Evolutionary conservation across 192 early-diverging fungal species (phyloP), one percentile per base, ranked within the genome.

Genomic region (Podila epigama): DNA sequence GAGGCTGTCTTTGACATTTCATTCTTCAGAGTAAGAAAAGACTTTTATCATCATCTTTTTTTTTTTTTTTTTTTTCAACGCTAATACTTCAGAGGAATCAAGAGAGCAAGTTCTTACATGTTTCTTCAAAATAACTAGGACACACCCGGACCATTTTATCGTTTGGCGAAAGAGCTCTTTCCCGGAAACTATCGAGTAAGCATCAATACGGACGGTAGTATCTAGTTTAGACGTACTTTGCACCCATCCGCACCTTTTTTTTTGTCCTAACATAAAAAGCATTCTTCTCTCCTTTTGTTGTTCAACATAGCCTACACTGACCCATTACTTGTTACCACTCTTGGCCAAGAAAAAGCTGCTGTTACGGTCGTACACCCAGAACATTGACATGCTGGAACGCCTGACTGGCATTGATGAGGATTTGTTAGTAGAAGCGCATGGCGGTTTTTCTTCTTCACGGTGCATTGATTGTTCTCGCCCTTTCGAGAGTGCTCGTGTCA

Each of bases 301-400:
- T 69, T 16, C 12, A 36, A 39, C n/a, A n/a, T 62, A 88, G 72
- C 96, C 97, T 1, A 97, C 97, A 0, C 75, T 86, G 53, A 89
- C 89, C 8, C 97, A 99, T 66, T 94, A 96, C 62, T 95, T 99
- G 64, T 84, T 99, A 37, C 84, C 83, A 12, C 83, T 96, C 37
- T 69, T 99, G 32, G 86, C 83, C 18, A 75, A 93, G 32, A 89
- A 92, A 59, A 83, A 88, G 0, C 18, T 93, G 29, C 84, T 99
- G 15, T 82, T 91, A 29, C 82, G 96, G 31, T 91, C 92, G 58
- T 97, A 94, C 77, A 98, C 96, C 25, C 97, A 99, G 77, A 99
- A 99, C 70, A 97, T 99, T 61, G 97, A 99, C 82, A 95, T 91
- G 11, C 79, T 99, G 16, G 97, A 99, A 81, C 89, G 94, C 11